Percentiles rank a stretch among this genome's conserved stretches.
These are phyloP conservation scores for Selaginella moellendorffii DNA, from an alignment of 75 land plant species.

Conservation along the genomic window DNA sequence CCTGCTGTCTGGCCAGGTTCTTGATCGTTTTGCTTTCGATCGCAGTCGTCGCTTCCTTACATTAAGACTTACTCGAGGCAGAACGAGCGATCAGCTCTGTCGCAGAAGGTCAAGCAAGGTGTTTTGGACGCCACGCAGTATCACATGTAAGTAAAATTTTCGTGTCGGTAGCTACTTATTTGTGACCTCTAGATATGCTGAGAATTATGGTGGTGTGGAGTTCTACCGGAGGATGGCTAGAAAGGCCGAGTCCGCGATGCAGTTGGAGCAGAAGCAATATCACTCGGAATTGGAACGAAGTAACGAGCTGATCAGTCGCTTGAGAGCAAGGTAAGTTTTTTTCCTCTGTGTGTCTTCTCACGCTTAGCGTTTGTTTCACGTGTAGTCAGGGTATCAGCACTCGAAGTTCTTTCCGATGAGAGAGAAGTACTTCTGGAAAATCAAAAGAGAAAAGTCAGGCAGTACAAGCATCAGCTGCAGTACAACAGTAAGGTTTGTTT, in stretches of 20 bases:
- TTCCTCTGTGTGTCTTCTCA: neutral
- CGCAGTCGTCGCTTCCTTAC: neutral
- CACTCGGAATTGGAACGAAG: neutral
- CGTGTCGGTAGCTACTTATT: neutral
- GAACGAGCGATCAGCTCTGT: neutral
- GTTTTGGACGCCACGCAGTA: neutral
- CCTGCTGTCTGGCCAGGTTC: no score
- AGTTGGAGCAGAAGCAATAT: neutral
- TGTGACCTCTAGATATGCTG: neutral
- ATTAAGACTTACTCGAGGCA: neutral
- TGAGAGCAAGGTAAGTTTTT: neutral
- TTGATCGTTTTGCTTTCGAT: neutral
- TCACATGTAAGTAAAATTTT: neutral
- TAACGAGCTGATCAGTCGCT: neutral
- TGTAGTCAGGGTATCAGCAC: constrained; percentile 15
- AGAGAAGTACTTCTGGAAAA: constrained; percentile 9
- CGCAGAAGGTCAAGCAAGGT: neutral
- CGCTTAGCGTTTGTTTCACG: neutral
- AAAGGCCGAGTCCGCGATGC: neutral
- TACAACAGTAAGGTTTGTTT: neutral
- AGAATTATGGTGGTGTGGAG: neutral
- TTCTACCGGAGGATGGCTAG: neutral
- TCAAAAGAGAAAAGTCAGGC: constrained; percentile 9
- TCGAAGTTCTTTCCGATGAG: constrained; percentile 8
- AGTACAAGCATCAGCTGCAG: constrained; percentile 4